Conservation (phyloP, 176 grass and related monocot genomes). For the Carex scoparia region DNA sequence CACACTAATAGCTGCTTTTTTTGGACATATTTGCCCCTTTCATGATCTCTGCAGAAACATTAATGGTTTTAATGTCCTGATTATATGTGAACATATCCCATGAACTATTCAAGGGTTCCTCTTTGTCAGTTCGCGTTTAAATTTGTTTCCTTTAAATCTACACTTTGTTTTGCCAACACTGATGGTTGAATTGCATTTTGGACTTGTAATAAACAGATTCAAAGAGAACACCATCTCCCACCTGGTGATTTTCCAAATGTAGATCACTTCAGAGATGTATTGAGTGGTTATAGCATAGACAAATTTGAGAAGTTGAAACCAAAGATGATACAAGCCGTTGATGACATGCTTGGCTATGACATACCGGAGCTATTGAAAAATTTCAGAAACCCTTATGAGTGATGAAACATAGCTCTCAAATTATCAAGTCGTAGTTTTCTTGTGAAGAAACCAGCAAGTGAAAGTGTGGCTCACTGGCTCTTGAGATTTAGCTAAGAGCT, state of each 20-base stretch:
- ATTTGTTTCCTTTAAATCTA: not conserved
- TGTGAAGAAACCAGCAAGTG: not conserved
- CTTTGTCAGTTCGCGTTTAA: not conserved
- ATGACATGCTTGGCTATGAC: constrained; percentile 95
- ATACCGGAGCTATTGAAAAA: constrained; percentile 79
- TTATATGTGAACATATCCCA: not conserved
- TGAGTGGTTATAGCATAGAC: constrained; percentile 76
- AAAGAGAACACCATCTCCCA: constrained; percentile 76
- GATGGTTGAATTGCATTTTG: not conserved
- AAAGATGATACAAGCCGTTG: constrained; percentile 81
- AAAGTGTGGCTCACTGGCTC: not conserved
- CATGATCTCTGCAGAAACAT: not conserved
- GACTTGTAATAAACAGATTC: constrained; percentile 48
- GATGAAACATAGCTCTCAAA: constrained; percentile 5
- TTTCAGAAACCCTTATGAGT: constrained; percentile 91
- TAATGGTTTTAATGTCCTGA: not conserved
- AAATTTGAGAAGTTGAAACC: constrained; percentile 97
- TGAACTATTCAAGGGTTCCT: not conserved
- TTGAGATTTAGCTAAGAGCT: not conserved
- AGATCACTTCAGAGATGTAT: constrained; percentile 79
- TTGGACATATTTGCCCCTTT: not conserved
- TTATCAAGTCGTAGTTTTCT: not conserved
- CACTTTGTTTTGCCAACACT: not conserved
- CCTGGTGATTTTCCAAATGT: constrained; percentile 83
- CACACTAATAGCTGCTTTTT: not conserved